Percentiles rank a stretch among this genome's conserved stretches.
phyloP scores from a whole-genome alignment of 2,329 filamentous ascomycete species.

The Parastagonospora avenae region DNA sequence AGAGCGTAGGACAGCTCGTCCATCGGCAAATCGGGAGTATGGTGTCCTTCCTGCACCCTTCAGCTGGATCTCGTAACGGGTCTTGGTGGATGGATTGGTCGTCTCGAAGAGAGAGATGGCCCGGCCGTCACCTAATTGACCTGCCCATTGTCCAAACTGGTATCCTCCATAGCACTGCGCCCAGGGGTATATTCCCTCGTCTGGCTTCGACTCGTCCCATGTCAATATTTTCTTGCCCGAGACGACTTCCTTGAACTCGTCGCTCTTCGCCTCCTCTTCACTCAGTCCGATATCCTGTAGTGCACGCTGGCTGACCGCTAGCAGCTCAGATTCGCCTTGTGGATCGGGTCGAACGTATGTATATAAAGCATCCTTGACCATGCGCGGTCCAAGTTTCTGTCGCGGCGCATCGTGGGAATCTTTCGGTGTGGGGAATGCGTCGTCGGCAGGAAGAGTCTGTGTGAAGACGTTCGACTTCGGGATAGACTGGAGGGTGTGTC shows the following conservation, averaged over 20 bases:
- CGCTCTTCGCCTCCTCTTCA: constrained; percentile 68
- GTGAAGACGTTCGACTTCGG: constrained; percentile 71
- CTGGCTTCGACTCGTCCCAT: constrained; percentile 65
- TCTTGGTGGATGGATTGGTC: constrained; percentile 73
- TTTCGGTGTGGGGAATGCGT: constrained; percentile 77
- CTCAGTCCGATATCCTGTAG: constrained; percentile 80
- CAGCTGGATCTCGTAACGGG: constrained; percentile 86
- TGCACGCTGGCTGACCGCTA: constrained; percentile 79
- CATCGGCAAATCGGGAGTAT: constrained; percentile 95
- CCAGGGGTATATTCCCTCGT: constrained; percentile 83
- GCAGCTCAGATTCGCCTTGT: constrained; percentile 73
- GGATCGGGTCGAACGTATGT: constrained; percentile 87
- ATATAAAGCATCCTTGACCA: constrained; percentile 84
- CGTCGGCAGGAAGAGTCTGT: constrained; percentile 73
- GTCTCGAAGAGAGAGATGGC: constrained; percentile 94
- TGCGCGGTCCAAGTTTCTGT: constrained; percentile 74
- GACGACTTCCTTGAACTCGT: constrained; percentile 77
- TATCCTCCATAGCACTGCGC: constrained; percentile 94
- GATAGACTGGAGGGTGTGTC: constrained; percentile 55
- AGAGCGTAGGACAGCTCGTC: constrained; percentile 88
- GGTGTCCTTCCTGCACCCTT: constrained; percentile 94
- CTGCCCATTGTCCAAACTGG: constrained; percentile 80
- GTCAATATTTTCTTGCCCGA: constrained; percentile 84
- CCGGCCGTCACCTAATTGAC: constrained; percentile 91
- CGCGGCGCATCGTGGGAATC: constrained; percentile 82